A percentile compares a stretch with the other conserved stretches of the same genome.
phyloP scores from a whole-genome alignment of 2,329 filamentous ascomycete species.

The Penicillium oxalicum region DNA sequence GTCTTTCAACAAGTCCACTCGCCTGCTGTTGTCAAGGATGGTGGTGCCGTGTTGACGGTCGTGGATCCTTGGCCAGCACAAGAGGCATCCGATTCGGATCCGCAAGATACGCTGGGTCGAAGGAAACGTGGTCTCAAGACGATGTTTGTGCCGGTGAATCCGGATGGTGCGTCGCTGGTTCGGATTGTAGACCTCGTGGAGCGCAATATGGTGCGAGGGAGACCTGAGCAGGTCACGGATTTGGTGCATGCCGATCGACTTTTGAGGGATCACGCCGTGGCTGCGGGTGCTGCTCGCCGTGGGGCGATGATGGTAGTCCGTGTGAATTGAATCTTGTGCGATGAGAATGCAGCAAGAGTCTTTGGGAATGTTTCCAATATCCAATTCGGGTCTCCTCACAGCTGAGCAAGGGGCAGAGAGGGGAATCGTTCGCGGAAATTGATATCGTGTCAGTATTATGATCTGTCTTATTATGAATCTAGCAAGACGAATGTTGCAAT shows the following conservation, averaged over 20 bases:
- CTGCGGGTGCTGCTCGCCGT: slow-evolving; percentile 21
- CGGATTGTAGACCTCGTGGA: slow-evolving; percentile 34
- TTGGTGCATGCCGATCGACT: slow-evolving; percentile 31
- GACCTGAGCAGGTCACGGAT: slow-evolving; percentile 31
- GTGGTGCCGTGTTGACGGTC: slow-evolving; percentile 31
- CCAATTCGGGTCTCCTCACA: no score
- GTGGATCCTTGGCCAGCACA: slow-evolving; percentile 26
- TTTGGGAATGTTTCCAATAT: no score
- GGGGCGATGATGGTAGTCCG: slow-evolving; percentile 32
- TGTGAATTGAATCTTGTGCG: slow-evolving; percentile 5
- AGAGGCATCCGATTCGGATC: slow-evolving; percentile 8
- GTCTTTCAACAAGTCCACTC: slow-evolving; percentile 32
- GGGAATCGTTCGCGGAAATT: no score
- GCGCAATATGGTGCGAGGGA: slow-evolving; percentile 28
- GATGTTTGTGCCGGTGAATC: slow-evolving; percentile 34
- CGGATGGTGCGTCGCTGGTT: slow-evolving; percentile 30
- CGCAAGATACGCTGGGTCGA: slow-evolving; percentile 14
- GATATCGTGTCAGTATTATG: no score
- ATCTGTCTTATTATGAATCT: no score
- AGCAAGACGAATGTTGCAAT: no score
- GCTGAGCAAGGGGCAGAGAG: no score
- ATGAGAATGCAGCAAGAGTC: neutral
- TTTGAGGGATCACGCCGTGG: slow-evolving; percentile 27
- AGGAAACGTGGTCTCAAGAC: slow-evolving; percentile 24
- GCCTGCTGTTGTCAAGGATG: slow-evolving; percentile 28